These are phyloP conservation scores for Zasmidium angulare DNA, from an alignment of 2,329 filamentous ascomycete species.

Conservation along the genomic window DNA sequence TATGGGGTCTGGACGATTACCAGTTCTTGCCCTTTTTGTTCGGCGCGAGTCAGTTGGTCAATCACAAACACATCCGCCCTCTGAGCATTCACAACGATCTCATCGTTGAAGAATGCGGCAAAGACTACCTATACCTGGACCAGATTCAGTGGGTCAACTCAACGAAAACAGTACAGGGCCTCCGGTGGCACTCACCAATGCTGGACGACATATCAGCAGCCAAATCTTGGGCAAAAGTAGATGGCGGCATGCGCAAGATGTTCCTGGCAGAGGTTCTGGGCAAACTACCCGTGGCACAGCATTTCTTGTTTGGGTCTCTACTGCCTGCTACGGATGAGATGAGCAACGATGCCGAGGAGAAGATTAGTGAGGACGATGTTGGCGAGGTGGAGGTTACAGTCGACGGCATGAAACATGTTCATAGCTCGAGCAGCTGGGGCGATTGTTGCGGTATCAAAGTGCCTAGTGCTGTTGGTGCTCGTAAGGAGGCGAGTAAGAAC, in stretches of 20 bases:
- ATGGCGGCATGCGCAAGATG: slow-evolving; percentile 95
- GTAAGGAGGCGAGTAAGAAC: slow-evolving; percentile 80
- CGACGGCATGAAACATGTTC: slow-evolving; percentile 59
- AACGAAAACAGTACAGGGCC: slow-evolving; percentile 90
- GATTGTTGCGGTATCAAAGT: slow-evolving; percentile 99
- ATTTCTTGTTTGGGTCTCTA: slow-evolving; percentile 89
- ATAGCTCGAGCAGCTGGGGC: slow-evolving; percentile 72
- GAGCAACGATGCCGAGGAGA: slow-evolving; percentile 62
- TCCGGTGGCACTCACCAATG: slow-evolving; percentile 98
- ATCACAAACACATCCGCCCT: slow-evolving; percentile 61
- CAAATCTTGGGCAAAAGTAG: slow-evolving; percentile 87
- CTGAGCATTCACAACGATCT: slow-evolving; percentile 78
- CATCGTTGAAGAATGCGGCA: slow-evolving; percentile 79
- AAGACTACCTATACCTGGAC: slow-evolving; percentile 85
- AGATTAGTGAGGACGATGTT: slow-evolving; percentile 48
- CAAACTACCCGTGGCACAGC: slow-evolving; percentile 97
- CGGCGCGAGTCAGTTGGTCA: slow-evolving; percentile 55
- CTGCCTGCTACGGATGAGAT: slow-evolving; percentile 80
- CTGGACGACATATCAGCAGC: slow-evolving; percentile 93
- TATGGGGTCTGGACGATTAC: slow-evolving; percentile 56
- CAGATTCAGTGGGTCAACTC: slow-evolving; percentile 94
- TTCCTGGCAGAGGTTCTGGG: slow-evolving; percentile 88
- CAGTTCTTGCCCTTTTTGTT: slow-evolving; percentile 55
- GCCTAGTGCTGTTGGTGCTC: slow-evolving; percentile 87
- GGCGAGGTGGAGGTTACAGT: slow-evolving; percentile 64